A percentile compares a stretch with the other conserved stretches of the same genome.
These are phyloP conservation scores for Hibiscus tridactylites DNA, from an alignment of 345 rosid genomes.

Conservation along the genomic window DNA sequence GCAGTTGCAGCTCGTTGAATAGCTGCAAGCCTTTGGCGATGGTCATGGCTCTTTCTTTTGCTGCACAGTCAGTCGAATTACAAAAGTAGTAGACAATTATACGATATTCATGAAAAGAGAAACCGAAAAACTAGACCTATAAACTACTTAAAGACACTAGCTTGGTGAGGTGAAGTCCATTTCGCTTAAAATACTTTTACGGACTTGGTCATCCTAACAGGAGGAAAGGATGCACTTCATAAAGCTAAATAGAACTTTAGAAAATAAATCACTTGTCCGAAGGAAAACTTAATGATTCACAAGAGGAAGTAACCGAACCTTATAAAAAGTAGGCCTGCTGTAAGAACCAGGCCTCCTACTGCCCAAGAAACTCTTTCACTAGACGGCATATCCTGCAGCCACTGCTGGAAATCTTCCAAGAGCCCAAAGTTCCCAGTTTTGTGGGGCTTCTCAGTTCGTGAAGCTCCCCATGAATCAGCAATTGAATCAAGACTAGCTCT, in stretches of 20 bases:
- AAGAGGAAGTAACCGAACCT: constrained; percentile 33
- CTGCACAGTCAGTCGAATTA: constrained; percentile 22
- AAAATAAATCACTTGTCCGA: background rate
- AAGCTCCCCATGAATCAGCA: constrained; percentile 57
- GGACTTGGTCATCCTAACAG: no score
- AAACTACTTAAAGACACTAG: background rate
- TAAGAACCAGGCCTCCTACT: constrained; percentile 72
- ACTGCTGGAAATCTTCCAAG: constrained; percentile 36
- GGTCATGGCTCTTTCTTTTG: constrained; percentile 47
- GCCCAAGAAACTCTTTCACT: constrained; percentile 64
- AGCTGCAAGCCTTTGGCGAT: constrained; percentile 45
- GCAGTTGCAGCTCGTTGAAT: constrained; percentile 52
- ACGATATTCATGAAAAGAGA: background rate
- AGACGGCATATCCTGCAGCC: constrained; percentile 41
- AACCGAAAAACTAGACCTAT: background rate
- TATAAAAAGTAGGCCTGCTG: constrained; percentile 54
- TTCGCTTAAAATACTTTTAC: background rate
- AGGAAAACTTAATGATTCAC: background rate
- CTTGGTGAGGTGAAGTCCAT: background rate
- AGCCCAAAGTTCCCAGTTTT: constrained; percentile 17
- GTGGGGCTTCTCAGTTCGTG: constrained; percentile 31
- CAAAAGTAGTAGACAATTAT: background rate
- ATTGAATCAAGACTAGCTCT: constrained; percentile 74
- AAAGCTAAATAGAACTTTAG: background rate
- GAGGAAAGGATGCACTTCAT: background rate